phyloP scores from a whole-genome alignment of 352 stramenopile genomes.

The Peronospora farinosa region DNA sequence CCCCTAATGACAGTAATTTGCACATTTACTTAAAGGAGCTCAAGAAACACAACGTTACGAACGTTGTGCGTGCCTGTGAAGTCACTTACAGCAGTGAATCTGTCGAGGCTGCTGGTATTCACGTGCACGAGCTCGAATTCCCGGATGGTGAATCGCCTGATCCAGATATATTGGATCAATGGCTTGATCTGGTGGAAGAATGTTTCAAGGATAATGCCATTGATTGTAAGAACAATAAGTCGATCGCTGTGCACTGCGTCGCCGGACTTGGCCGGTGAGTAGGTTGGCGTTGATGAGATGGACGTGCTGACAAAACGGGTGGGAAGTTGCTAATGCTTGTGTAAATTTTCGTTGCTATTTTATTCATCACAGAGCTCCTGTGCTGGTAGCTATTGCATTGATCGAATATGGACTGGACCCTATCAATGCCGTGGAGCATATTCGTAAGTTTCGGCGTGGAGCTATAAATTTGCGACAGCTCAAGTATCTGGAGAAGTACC shows the following conservation, averaged over 20 bases:
- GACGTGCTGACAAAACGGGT: neutral
- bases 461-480: conserved; percentile 98
- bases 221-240: conserved; percentile 65
- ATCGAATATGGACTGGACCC: conserved; percentile 95
- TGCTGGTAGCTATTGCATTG: conserved; percentile 96
- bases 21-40: conserved; percentile 96
- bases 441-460: conserved; percentile 89
- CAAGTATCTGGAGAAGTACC: conserved; percentile 96
- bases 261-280: conserved; percentile 91
- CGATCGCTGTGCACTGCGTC: conserved; percentile 97
- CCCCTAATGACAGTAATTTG: conserved; percentile 93
- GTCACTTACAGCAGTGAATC: conserved; percentile 89
- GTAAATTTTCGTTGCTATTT: conserved; percentile 4
- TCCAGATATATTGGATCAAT: conserved; percentile 89
- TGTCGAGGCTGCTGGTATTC: conserved; percentile 91
- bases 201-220: conserved; percentile 87
- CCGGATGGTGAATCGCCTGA: conserved; percentile 92
- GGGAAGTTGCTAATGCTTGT: conserved; percentile 6
- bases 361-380: conserved; percentile 70
- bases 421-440: conserved; percentile 96
- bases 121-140: conserved; percentile 94
- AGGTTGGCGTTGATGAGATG: neutral
- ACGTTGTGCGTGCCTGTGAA: conserved; percentile 94
- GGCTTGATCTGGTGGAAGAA: conserved; percentile 92
- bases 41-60: conserved; percentile 92